Evolutionary conservation across 768 basidiomycete species (phyloP).

Genomic region (Thelephora ganbajun): DNA sequence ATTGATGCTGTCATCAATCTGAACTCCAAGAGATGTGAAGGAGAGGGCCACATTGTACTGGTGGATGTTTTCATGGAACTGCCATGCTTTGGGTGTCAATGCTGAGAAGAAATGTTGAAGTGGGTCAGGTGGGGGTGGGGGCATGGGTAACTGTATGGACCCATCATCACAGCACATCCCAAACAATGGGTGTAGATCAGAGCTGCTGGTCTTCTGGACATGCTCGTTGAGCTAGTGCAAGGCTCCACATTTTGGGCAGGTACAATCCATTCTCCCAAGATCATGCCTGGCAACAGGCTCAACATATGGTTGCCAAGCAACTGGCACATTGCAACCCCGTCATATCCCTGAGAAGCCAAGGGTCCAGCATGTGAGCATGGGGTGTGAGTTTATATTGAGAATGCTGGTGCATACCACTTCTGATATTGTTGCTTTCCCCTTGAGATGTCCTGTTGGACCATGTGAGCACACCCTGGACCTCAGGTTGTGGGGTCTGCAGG

Average conservation of each 20-base stretch:
- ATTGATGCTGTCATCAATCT: conserved; percentile 16
- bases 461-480: too few species aligned
- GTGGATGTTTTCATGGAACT: conserved; percentile 22
- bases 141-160: conserved; percentile 15
- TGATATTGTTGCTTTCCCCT: too few species aligned
- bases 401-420: too few species aligned
- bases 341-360: too few species aligned
- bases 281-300: background rate
- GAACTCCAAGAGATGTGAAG: conserved; percentile 23
- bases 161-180: conserved; percentile 26
- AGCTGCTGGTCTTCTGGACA: background rate
- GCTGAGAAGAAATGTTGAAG: conserved; percentile 12
- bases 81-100: too few species aligned
- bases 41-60: conserved; percentile 29
- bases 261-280: background rate
- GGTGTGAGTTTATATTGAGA: too few species aligned
- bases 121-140: conserved; percentile 11
- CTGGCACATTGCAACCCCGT: too few species aligned
- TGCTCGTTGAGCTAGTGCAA: background rate
- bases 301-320: background rate
- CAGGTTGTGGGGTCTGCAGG: too few species aligned
- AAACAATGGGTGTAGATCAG: too few species aligned
- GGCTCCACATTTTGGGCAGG: too few species aligned
- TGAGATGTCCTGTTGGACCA: too few species aligned
- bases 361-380: too few species aligned